Conservation (phyloP, 257 asterid genomes). For the Solanum okadae region DNA sequence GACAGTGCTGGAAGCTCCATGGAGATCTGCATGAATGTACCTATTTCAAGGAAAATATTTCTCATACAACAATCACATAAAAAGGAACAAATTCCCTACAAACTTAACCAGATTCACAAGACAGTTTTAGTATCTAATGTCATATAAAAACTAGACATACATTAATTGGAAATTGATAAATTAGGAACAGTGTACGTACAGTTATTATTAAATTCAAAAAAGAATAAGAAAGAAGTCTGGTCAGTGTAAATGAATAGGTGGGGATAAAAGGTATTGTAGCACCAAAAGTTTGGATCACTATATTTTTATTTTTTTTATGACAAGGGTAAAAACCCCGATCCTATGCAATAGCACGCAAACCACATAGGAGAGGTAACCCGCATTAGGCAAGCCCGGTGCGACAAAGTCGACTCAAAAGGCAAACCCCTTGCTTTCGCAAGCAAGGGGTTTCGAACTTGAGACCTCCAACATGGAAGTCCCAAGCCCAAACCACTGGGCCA, state of each 20-base stretch:
- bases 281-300: not conserved
- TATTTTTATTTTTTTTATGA: too few species aligned
- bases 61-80: constrained; percentile 4
- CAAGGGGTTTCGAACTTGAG: too few species aligned
- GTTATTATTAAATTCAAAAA: not conserved
- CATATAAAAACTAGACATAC: not conserved
- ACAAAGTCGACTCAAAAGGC: too few species aligned
- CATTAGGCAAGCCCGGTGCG: too few species aligned
- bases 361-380: too few species aligned
- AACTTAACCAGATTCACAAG: not conserved
- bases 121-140: not conserved
- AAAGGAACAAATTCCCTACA: not conserved
- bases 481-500: too few species aligned
- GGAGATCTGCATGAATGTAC: constrained; percentile 96
- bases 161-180: not conserved
- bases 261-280: not conserved
- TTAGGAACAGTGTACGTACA: not conserved
- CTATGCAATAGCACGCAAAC: too few species aligned
- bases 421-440: too few species aligned
- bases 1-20: constrained; percentile 97
- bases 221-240: not conserved
- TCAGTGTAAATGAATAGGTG: not conserved
- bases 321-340: too few species aligned
- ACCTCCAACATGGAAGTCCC: too few species aligned
- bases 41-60: constrained; percentile 31